A percentile compares a stretch with the other conserved stretches of the same genome.
phyloP scores from a whole-genome alignment of 805 yeast genomes.

The Metschnikowia cubensis region DNA sequence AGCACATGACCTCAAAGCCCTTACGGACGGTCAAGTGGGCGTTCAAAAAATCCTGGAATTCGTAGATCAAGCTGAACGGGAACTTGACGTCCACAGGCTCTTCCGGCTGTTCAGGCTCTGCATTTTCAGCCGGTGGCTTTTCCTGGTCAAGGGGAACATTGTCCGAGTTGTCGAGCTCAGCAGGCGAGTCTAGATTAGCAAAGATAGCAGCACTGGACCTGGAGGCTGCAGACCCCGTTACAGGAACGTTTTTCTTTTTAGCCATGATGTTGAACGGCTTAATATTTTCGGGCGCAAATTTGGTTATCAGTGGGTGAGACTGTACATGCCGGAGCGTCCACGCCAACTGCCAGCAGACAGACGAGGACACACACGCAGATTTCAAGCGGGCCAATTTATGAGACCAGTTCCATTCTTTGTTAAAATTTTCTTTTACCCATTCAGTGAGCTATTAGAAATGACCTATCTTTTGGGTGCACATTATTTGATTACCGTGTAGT shows the following conservation, averaged over 20 bases:
- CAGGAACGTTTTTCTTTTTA: slow-evolving; percentile 11
- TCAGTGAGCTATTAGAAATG: no score
- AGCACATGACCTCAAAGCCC: slow-evolving; percentile 30
- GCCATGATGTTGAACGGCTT: slow-evolving; percentile 12
- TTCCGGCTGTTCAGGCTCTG: slow-evolving; percentile 3
- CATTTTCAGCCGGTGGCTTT: background rate
- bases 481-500: no score
- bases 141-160: background rate
- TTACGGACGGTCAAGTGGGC: slow-evolving; percentile 28
- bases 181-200: slow-evolving; percentile 5
- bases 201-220: slow-evolving; percentile 18
- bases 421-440: no score
- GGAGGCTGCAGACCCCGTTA: slow-evolving; percentile 9
- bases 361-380: no score
- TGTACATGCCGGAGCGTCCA: background rate
- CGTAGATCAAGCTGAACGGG: slow-evolving; percentile 21
- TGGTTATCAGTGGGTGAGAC: background rate
- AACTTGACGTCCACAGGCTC: slow-evolving; percentile 9
- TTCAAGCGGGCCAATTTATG: no score
- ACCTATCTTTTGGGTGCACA: no score
- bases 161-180: background rate
- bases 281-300: slow-evolving; percentile 2
- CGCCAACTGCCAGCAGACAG: no score
- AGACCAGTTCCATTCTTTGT: no score
- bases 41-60: slow-evolving; percentile 37